A percentile compares a stretch with the other conserved stretches of the same genome.
Conservation (phyloP, 768 basidiomycete genomes). For the Suillus subluteus region DNA sequence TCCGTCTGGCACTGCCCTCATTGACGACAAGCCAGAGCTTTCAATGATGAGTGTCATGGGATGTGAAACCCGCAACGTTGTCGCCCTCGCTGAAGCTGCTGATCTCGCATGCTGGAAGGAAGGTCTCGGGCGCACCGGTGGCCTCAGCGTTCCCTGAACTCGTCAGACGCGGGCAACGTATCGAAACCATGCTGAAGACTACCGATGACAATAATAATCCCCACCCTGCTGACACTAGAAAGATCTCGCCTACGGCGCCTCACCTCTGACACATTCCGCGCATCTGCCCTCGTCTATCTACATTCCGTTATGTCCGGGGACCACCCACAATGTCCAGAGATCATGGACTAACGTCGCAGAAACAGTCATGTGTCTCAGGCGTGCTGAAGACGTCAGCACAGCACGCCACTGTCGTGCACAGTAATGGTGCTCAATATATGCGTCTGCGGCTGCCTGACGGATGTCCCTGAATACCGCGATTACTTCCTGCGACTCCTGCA, state of each 20-base stretch:
- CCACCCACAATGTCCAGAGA: slow-evolving; percentile 66
- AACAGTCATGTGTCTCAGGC: slow-evolving; percentile 50
- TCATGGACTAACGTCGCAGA: slow-evolving; percentile 56
- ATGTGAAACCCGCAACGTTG: slow-evolving; percentile 78
- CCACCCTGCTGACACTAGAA: slow-evolving; percentile 10
- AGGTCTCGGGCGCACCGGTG: slow-evolving; percentile 38
- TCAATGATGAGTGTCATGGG: slow-evolving; percentile 89
- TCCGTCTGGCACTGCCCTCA: slow-evolving; percentile 14
- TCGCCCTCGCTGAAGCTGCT: slow-evolving; percentile 78
- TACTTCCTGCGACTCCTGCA: slow-evolving; percentile 51
- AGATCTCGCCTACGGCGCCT: slow-evolving; percentile 42
- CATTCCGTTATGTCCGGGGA: slow-evolving; percentile 79
- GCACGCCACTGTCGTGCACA: slow-evolving; percentile 66
- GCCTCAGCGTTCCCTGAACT: slow-evolving; percentile 65
- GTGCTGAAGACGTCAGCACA: slow-evolving; percentile 39
- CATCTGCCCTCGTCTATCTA: slow-evolving; percentile 74
- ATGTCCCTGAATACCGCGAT: slow-evolving; percentile 44
- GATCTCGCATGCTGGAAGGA: slow-evolving; percentile 70
- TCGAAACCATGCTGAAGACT: slow-evolving; percentile 45
- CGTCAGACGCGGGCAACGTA: slow-evolving; percentile 52
- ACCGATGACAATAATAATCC: slow-evolving; percentile 4
- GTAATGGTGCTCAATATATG: slow-evolving; percentile 81
- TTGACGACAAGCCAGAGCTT: slow-evolving; percentile 45
- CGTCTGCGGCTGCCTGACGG: slow-evolving; percentile 71
- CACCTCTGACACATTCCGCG: slow-evolving; percentile 69